A percentile compares a stretch with the other conserved stretches of the same genome.
phyloP scores from a whole-genome alignment of 805 yeast genomes.

The Cyberlindnera bimundalis region DNA sequence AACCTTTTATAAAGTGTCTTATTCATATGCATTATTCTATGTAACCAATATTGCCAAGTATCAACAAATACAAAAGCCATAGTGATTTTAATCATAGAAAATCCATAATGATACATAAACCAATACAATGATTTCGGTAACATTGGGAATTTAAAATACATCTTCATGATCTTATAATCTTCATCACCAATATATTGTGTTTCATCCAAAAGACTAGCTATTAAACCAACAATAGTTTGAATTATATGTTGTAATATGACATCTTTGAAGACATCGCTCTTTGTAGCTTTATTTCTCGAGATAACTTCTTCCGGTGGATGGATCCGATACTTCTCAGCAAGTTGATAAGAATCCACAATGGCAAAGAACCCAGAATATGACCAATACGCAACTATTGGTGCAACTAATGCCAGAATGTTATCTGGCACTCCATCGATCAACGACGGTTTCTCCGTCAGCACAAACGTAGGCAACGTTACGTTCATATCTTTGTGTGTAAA shows the following conservation, averaged over 20 bases:
- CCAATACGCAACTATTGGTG: conserved; percentile 89
- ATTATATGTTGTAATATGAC: conserved; percentile 82
- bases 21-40: conserved; percentile 84
- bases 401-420: conserved; percentile 62
- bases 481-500: too few species aligned
- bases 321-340: conserved; percentile 81
- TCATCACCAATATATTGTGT: conserved; percentile 51
- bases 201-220: conserved; percentile 55
- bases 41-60: conserved; percentile 93
- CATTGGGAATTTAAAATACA: conserved; percentile 28
- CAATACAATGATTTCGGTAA: conserved; percentile 49
- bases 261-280: conserved; percentile 68
- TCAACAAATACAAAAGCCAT: conserved; percentile 76
- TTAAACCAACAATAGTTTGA: conserved; percentile 70
- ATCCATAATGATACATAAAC: conserved; percentile 57
- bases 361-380: conserved; percentile 68
- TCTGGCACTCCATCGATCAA: conserved; percentile 66
- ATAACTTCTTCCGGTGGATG: conserved; percentile 88
- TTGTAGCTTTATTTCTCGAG: conserved; percentile 69
- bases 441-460: conserved; percentile 31
- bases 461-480: conserved; percentile 13
- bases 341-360: conserved; percentile 64
- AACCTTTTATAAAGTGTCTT: conserved; percentile 70
- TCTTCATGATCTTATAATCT: conserved; percentile 42
- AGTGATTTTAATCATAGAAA: conserved; percentile 53